Evolutionary conservation across 306 rosid species (phyloP).

Genomic region (Lupinus albus): DNA sequence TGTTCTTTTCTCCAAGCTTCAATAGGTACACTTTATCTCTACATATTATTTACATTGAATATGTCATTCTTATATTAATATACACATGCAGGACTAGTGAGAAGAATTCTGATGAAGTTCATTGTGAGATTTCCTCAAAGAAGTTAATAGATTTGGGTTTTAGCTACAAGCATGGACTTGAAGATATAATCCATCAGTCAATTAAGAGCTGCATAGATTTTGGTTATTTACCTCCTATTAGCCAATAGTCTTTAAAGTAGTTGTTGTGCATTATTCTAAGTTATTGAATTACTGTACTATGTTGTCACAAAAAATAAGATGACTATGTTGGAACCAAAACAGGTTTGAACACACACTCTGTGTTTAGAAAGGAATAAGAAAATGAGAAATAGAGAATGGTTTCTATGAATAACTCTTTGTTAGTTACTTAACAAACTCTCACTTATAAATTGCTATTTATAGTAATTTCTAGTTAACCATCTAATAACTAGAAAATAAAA

Average conservation of each 20-base stretch:
- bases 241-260: neutral
- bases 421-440: no score
- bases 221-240: slow-evolving; percentile 56
- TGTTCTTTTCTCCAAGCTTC: neutral
- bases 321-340: no score
- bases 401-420: no score
- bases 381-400: no score
- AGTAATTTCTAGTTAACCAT: no score
- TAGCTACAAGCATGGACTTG: slow-evolving; percentile 61
- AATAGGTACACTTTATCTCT: neutral
- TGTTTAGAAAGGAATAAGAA: no score
- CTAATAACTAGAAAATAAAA: no score
- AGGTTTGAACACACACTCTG: no score
- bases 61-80: neutral
- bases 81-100: slow-evolving; percentile 41
- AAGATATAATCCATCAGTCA: slow-evolving; percentile 61
- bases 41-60: neutral
- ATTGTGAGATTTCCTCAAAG: slow-evolving; percentile 63
- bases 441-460: no score
- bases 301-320: neutral
- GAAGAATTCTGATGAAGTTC: slow-evolving; percentile 46
- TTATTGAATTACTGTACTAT: neutral
- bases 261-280: neutral
- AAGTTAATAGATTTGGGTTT: slow-evolving; percentile 75
- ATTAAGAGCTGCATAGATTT: slow-evolving; percentile 45